phyloP scores from a whole-genome alignment of 805 yeast genomes.

The Yarrowia alimentaria region DNA sequence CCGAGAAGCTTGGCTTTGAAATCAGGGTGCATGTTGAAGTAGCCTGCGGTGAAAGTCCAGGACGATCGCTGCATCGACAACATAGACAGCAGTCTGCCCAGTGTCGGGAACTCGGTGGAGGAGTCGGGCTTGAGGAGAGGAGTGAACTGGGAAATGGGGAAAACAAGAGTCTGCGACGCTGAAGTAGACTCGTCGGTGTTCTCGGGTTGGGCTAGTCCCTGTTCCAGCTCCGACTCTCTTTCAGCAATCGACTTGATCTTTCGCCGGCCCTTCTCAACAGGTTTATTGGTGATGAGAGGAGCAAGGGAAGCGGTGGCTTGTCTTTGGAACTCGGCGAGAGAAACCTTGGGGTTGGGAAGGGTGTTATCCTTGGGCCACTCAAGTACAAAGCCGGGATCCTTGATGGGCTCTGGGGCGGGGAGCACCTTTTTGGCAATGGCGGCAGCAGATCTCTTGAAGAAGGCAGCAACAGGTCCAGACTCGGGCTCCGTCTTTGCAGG shows the following conservation, averaged over 20 bases:
- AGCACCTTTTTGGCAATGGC: neutral
- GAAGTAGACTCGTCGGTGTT: slow-evolving; percentile 38
- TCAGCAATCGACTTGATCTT: slow-evolving; percentile 2
- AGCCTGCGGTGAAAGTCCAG: slow-evolving; percentile 95
- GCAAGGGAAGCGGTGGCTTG: slow-evolving; percentile 53
- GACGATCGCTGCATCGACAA: slow-evolving; percentile 53
- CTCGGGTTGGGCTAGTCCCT: too few species aligned
- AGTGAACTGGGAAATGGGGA: slow-evolving; percentile 88
- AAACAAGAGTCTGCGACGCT: slow-evolving; percentile 60
- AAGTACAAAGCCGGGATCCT: slow-evolving; percentile 45
- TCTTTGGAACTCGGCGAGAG: slow-evolving; percentile 34
- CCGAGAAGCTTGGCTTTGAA: slow-evolving; percentile 58
- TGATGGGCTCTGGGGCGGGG: slow-evolving; percentile 20
- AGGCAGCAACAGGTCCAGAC: slow-evolving; percentile 1
- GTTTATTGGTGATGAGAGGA: slow-evolving; percentile 49
- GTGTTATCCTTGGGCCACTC: slow-evolving; percentile 65
- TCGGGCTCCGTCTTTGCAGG: neutral
- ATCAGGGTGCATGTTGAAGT: slow-evolving; percentile 84
- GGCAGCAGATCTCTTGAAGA: slow-evolving; percentile 6
- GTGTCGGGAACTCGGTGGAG: slow-evolving; percentile 79
- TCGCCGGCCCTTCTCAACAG: slow-evolving; percentile 38
- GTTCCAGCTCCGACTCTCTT: slow-evolving; percentile 1
- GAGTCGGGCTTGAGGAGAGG: slow-evolving; percentile 66
- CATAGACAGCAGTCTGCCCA: slow-evolving; percentile 59
- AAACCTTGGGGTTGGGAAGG: slow-evolving; percentile 58